phyloP scores from a whole-genome alignment of 73 alveolate genomes.

The Tetrahymena thermophila region DNA sequence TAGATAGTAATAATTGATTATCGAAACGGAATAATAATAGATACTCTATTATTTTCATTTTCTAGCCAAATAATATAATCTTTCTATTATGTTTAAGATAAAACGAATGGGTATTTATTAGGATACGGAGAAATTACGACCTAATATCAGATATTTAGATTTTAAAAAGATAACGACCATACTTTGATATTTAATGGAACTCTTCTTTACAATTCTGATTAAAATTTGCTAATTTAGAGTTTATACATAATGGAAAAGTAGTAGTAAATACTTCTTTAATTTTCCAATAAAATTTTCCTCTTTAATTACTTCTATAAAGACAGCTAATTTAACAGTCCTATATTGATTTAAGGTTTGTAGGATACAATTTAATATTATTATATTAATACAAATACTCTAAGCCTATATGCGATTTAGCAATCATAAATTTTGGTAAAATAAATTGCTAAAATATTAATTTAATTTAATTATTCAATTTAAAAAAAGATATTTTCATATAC shows the following conservation, averaged over 20 bases:
- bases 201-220: neutral
- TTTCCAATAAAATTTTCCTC: neutral
- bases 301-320: too few species aligned
- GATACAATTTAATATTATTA: neutral
- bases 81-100: neutral
- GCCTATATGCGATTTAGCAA: neutral
- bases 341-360: neutral
- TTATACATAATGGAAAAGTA: neutral
- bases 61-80: too few species aligned
- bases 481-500: neutral
- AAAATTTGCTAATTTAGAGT: too few species aligned
- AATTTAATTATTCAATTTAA: too few species aligned
- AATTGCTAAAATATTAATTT: too few species aligned
- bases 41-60: neutral
- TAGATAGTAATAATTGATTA: neutral
- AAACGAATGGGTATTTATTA: too few species aligned
- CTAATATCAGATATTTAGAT: neutral
- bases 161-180: neutral
- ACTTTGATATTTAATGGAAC: neutral
- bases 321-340: neutral
- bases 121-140: neutral
- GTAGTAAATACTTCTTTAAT: neutral
- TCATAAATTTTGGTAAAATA: neutral
- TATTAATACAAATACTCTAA: neutral
- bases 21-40: neutral